These are phyloP conservation scores for Dipteronia sinensis DNA, from an alignment of 345 rosid species.

Conservation along the genomic window DNA sequence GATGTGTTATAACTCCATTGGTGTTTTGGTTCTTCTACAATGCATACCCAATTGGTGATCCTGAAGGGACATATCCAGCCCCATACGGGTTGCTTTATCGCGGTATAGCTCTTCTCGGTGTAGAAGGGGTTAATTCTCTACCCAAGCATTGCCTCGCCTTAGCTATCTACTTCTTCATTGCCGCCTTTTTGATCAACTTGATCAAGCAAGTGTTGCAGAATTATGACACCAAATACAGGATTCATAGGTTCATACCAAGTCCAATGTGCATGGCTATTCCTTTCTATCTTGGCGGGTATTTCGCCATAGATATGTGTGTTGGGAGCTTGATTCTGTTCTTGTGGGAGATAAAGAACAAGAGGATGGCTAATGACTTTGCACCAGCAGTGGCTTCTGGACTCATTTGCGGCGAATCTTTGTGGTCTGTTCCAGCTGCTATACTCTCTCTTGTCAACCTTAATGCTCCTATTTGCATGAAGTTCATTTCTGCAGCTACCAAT, in stretches of 20 bases:
- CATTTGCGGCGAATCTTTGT: conserved; percentile 86
- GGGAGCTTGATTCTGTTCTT: conserved; percentile 78
- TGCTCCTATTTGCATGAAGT: conserved; percentile 93
- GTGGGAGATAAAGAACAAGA: conserved; percentile 60
- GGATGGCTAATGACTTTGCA: conserved; percentile 53
- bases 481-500: conserved; percentile 60
- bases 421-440: conserved; percentile 89
- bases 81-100: conserved; percentile 71
- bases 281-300: conserved; percentile 82
- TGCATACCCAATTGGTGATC: conserved; percentile 75
- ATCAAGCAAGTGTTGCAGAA: conserved; percentile 28
- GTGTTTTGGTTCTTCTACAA: conserved; percentile 87
- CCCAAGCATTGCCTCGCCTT: conserved; percentile 70
- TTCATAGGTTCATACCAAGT: conserved; percentile 66
- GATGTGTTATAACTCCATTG: conserved; percentile 65
- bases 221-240: conserved; percentile 35
- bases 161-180: conserved; percentile 52
- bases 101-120: conserved; percentile 79
- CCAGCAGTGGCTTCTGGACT: conserved; percentile 87
- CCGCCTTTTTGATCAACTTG: conserved; percentile 51
- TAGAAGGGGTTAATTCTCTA: conserved; percentile 62
- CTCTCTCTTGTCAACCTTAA: conserved; percentile 64
- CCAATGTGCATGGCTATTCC: conserved; percentile 99
- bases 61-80: conserved; percentile 69
- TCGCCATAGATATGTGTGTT: conserved; percentile 85